Evolutionary conservation across 306 rosid species (phyloP), one percentile per base, ranked within the genome.

Genomic region (Geum urbanum): DNA sequence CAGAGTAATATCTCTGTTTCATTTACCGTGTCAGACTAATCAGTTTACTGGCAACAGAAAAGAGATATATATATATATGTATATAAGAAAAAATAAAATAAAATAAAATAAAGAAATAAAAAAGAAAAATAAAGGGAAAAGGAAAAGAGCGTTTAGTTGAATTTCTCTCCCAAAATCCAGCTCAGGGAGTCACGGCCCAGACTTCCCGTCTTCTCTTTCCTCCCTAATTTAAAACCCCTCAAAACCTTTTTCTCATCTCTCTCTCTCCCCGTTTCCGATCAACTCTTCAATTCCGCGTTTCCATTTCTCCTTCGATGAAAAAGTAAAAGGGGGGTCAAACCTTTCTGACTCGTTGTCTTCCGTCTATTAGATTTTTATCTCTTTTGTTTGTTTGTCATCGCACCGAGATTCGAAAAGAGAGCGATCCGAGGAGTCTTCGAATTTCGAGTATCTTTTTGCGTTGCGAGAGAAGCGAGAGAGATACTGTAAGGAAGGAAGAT

Each of bases 341-440:
- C 63, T 24, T 8, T 20, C 62, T 62, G 54, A 61, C 68, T 35
- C 62, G 66, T 51, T 71, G 24, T 32, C 3, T 3, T 32, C 37
- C 37, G 37, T 32, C 3, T 32, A 32, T 32, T 32, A 27, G 37
- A 32, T 32, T 2, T 32, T 7, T 41, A 62, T 45, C 50, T 35
- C 51, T 55, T 44, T 64, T 79, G 53, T 71, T 24, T 40, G 72
- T 47, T 73, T 81, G 32, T 27, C 2, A 27, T 27, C 32, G 2
- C 37, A 74, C 85, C 63, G 72, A 76, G 80, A 35, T 48, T 9
- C 8, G 52, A 46, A 39, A 37, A 66, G 3, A 43, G 49, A 51
- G 86, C 82, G 90, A 89, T 81, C 86, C 92, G 72, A 84, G 80
- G 75, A 22, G 37, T 49, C 79, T 77, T 82, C 70, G 89, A 85